Evolutionary conservation across 1,284 basidiomycete species (phyloP).

Genomic region (Cryptococcus hybrid): DNA sequence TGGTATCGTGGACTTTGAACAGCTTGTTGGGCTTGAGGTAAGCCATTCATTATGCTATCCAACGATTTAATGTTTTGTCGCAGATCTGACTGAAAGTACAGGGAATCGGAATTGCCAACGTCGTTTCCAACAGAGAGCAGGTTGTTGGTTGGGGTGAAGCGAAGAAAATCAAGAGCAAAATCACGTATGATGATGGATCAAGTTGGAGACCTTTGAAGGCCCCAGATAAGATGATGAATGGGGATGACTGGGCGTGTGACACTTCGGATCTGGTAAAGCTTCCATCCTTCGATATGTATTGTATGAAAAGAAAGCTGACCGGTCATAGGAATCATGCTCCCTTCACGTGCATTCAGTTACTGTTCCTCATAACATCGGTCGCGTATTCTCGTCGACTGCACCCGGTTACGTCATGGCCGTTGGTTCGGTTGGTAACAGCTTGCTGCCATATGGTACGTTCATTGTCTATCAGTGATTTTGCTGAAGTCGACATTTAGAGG

Average conservation of each 20-base stretch:
- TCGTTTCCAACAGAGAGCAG: conserved; percentile 76
- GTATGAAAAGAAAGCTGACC: not conserved
- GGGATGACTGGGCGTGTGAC: conserved; percentile 64
- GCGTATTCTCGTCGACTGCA: conserved; percentile 89
- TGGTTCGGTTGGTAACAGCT: conserved; percentile 72
- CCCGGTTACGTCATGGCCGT: conserved; percentile 95
- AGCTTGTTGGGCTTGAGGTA: conserved; percentile 77
- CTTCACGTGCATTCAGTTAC: conserved; percentile 92
- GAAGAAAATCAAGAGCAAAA: conserved; percentile 71
- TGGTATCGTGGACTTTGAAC: conserved; percentile 93
- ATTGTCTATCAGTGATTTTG: not conserved
- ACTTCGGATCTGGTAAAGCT: conserved; percentile 51
- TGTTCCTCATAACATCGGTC: conserved; percentile 84
- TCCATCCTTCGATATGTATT: not conserved
- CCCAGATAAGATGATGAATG: conserved; percentile 63
- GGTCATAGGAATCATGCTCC: conserved; percentile 59
- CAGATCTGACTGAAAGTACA: not conserved
- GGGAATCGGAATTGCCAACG: conserved; percentile 87
- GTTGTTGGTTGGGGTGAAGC: conserved; percentile 64
- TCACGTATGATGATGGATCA: conserved; percentile 92
- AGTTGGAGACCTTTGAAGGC: conserved; percentile 71
- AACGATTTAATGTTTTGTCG: not conserved
- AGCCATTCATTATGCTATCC: not conserved
- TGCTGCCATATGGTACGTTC: conserved; percentile 63
- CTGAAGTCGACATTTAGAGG: conserved; percentile 48